phyloP scores from a whole-genome alignment of 345 rosid genomes.

The Eutrema yunnanense region DNA sequence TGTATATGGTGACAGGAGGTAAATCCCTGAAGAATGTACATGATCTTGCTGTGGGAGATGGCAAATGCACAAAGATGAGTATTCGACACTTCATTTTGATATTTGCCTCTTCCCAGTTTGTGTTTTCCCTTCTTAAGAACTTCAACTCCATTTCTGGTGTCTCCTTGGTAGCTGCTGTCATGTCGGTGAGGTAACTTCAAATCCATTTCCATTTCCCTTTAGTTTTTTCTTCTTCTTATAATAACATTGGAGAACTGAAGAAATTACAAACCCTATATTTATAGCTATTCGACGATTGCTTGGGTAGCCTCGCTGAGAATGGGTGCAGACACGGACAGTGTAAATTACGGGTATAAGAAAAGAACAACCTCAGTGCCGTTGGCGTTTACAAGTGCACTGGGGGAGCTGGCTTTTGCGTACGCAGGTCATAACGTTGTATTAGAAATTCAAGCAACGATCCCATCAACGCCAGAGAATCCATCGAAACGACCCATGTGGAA shows the following conservation, averaged over 20 bases:
- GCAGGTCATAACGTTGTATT: constrained; percentile 84
- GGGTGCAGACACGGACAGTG: constrained; percentile 30
- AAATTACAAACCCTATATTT: no score
- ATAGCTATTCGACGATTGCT: constrained; percentile 71
- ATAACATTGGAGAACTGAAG: no score
- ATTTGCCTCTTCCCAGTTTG: constrained; percentile 61
- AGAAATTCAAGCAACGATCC: constrained; percentile 88
- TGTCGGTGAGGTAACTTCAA: constrained; percentile 48
- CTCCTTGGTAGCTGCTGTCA: constrained; percentile 74
- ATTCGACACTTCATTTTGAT: constrained; percentile 64
- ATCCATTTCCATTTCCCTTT: no score
- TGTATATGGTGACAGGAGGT: constrained; percentile 85
- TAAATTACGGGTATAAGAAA: constrained; percentile 40
- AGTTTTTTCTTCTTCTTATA: no score
- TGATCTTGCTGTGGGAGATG: constrained; percentile 23
- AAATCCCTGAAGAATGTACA: constrained; percentile 54
- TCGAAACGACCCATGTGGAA: constrained; percentile 81
- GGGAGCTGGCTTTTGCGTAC: constrained; percentile 71
- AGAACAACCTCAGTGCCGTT: constrained; percentile 32
- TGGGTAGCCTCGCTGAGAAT: constrained; percentile 53
- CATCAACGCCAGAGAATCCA: constrained; percentile 77
- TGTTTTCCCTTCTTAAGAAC: constrained; percentile 71
- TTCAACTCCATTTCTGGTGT: constrained; percentile 75
- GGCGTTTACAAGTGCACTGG: constrained; percentile 56
- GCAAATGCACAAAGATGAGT: constrained; percentile 33